Base-by-base conservation (phyloP, 1,284 basidiomycete species). In the Ustilago tritici region DNA sequence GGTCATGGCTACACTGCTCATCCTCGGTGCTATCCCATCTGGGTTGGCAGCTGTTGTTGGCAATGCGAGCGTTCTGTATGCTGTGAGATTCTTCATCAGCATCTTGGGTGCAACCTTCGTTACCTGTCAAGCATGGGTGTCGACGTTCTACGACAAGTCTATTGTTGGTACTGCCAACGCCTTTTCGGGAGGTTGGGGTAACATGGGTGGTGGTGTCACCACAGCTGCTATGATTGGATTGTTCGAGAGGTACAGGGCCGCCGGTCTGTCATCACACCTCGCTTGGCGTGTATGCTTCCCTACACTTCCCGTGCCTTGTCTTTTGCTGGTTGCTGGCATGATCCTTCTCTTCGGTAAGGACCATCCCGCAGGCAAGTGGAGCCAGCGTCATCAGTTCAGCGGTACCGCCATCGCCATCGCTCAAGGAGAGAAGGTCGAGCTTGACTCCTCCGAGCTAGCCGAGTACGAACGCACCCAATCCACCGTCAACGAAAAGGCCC, bases 1-100 rank as follows among this genome's bases (percentile, higher is more conserved):
- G 67, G 89, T 91, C 28, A 91, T 92, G 90, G 90, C 90, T 7
- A 84, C 76, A 1, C 84, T 92, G 19, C 88, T 92, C 28, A 80
- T 91, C 55, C 70, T 90, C 0, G 91, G 91, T 6, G 90, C 91
- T 1, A 90, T 92, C 46, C 91, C 91, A 1, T 91, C 90, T 2
- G 91, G 90, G 1, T 84, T 91, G 8, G 90, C 91, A 0, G 91
- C 90, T 4, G 89, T 90, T 0, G 88, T 88, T 6, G 84, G 85
- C 50, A 88, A 80, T 58, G 88, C 88, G 0, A 54, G 70, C 1
- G 88, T 89, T 0, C 88, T 92, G 3, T 89, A 91, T 71, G 85
- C 85, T 7, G 80, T 90, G 17, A 86, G 90, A 3, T 90, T 90
- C 85, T 83, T 84, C 68, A 89, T 90, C 63, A 87, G 87, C 63